Percentiles rank a stretch among this genome's conserved stretches.
Evolutionary conservation across 2,329 filamentous ascomycete genomes (phyloP).

Genomic region (Cadophora malorum): DNA sequence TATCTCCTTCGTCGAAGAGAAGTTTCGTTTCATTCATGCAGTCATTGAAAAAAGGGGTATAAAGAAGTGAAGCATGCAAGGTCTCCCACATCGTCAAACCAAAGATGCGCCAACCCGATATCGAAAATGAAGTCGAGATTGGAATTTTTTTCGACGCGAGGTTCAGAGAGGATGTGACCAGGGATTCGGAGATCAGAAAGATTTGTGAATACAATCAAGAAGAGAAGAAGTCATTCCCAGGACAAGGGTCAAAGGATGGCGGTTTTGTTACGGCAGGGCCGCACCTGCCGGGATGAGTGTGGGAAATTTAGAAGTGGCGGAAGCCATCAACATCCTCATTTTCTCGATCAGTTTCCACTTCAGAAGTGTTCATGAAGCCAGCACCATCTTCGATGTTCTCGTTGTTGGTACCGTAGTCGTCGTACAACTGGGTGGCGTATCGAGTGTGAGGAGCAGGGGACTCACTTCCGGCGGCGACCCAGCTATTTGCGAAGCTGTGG

Average conservation of each 20-base stretch:
- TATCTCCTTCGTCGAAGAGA: conserved; percentile 2
- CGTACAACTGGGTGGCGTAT: background rate
- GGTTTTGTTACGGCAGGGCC: conserved; percentile 27
- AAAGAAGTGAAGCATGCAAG: conserved; percentile 17
- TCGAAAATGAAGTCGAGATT: conserved; percentile 11
- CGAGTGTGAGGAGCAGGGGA: conserved; percentile 2
- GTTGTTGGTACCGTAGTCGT: background rate
- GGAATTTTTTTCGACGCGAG: conserved; percentile 4
- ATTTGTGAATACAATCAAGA: conserved; percentile 29
- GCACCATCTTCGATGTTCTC: background rate
- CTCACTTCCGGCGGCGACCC: background rate
- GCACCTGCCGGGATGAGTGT: conserved; percentile 19
- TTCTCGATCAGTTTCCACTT: background rate
- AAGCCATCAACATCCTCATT: conserved; percentile 9
- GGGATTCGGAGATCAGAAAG: conserved; percentile 30
- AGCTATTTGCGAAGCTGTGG: background rate
- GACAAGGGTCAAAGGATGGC: conserved; percentile 24
- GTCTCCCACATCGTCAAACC: conserved; percentile 4
- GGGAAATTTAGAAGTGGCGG: conserved; percentile 3
- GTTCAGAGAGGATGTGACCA: conserved; percentile 15
- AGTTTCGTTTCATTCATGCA: background rate
- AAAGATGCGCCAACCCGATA: conserved; percentile 14
- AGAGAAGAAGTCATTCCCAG: conserved; percentile 19
- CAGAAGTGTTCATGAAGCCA: conserved; percentile 4
- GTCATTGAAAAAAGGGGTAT: conserved; percentile 1